phyloP scores from a whole-genome alignment of 768 basidiomycete genomes.

The Coprinopsis marcescibilis region DNA sequence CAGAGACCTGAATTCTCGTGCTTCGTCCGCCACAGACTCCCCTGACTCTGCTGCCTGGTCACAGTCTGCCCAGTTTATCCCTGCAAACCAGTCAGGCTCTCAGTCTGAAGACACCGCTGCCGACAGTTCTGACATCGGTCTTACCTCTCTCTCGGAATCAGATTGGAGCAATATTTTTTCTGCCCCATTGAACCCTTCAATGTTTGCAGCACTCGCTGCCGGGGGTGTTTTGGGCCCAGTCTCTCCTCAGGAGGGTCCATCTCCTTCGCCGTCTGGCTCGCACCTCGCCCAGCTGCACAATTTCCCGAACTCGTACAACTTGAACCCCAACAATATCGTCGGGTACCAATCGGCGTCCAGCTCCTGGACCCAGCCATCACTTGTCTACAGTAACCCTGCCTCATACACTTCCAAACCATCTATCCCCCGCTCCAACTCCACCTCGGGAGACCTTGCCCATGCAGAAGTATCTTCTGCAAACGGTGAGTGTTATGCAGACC shows the following conservation, averaged over 20 bases:
- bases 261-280: slow-evolving; percentile 27
- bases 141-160: slow-evolving; percentile 22
- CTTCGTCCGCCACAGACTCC: slow-evolving; percentile 27
- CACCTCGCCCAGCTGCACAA: slow-evolving; percentile 20
- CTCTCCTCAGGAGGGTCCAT: slow-evolving; percentile 17
- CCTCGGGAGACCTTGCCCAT: slow-evolving; percentile 10
- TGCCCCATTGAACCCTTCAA: slow-evolving; percentile 52
- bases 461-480: background rate
- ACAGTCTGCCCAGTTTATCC: slow-evolving; percentile 18
- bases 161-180: slow-evolving; percentile 58
- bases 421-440: slow-evolving; percentile 25
- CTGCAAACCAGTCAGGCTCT: background rate
- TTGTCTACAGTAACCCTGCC: slow-evolving; percentile 16
- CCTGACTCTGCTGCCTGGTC: slow-evolving; percentile 32
- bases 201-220: slow-evolving; percentile 57
- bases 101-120: slow-evolving; percentile 7
- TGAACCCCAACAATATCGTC: slow-evolving; percentile 14
- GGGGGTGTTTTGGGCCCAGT: slow-evolving; percentile 48
- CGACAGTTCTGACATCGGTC: slow-evolving; percentile 12
- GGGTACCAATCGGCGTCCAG: slow-evolving; percentile 19
- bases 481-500: background rate
- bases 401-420: slow-evolving; percentile 22
- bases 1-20: slow-evolving; percentile 20
- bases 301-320: slow-evolving; percentile 8
- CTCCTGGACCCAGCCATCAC: slow-evolving; percentile 26